Evolutionary conservation across 2,329 filamentous ascomycete species (phyloP).

Genomic region (Fusarium xyrophilum): DNA sequence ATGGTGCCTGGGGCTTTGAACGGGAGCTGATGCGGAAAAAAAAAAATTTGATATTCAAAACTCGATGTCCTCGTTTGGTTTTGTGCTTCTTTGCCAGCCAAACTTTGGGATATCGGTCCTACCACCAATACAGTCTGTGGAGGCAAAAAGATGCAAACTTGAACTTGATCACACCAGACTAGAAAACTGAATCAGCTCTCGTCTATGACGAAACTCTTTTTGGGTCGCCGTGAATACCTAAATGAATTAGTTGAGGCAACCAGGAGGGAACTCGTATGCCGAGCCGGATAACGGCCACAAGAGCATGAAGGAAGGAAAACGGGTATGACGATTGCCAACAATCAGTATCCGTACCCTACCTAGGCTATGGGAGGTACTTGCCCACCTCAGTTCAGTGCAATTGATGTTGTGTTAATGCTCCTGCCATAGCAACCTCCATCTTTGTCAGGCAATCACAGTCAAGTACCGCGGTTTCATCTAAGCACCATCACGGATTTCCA

Average conservation of each 20-base stretch:
- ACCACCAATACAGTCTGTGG: slow-evolving; percentile 1
- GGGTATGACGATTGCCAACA: slow-evolving; percentile 29
- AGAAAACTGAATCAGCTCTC: slow-evolving; percentile 13
- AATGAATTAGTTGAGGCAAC: neutral
- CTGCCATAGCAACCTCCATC: slow-evolving; percentile 17
- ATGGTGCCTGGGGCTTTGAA: slow-evolving; percentile 17
- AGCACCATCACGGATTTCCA: slow-evolving; percentile 9
- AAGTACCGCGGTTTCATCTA: slow-evolving; percentile 17
- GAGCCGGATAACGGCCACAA: slow-evolving; percentile 32
- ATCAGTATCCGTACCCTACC: neutral
- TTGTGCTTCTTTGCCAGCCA: slow-evolving; percentile 8
- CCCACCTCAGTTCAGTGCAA: neutral
- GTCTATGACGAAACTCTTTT: slow-evolving; percentile 22
- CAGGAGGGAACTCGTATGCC: slow-evolving; percentile 18
- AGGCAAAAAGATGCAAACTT: slow-evolving; percentile 12
- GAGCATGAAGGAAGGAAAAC: slow-evolving; percentile 11
- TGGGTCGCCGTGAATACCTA: neutral
- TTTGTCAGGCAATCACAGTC: slow-evolving; percentile 19
- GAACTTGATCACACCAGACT: neutral
- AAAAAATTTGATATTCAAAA: no score
- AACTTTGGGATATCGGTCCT: slow-evolving; percentile 26
- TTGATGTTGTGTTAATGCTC: slow-evolving; percentile 14
- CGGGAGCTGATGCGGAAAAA: slow-evolving; percentile 19
- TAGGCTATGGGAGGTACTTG: neutral
- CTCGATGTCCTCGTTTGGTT: slow-evolving; percentile 12